Evolutionary conservation across 164 flowering plant genomes (phyloP).

Genomic region (Nymphaea colorata): DNA sequence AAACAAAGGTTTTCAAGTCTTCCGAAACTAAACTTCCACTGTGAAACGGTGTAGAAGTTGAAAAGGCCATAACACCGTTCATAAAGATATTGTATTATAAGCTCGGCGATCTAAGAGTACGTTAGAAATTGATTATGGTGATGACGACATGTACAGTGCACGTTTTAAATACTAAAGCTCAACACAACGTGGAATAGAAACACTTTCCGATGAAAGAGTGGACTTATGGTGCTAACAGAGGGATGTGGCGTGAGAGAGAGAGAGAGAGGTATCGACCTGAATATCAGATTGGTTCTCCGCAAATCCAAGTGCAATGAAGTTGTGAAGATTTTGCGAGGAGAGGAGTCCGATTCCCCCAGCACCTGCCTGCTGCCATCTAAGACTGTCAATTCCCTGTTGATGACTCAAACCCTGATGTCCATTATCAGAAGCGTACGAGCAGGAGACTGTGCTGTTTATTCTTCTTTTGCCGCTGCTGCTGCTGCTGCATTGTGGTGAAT

Average conservation of each 20-base stretch:
- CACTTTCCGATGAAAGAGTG: neutral
- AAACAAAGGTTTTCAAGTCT: neutral
- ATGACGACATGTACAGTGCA: neutral
- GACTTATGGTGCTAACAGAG: neutral
- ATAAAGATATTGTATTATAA: neutral
- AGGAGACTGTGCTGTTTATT: constrained; percentile 27
- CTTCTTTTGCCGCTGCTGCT: constrained; percentile 20
- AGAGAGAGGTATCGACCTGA: constrained; percentile 5
- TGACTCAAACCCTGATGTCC: constrained; percentile 15
- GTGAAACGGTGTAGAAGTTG: neutral
- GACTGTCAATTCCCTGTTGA: constrained; percentile 17
- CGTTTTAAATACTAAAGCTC: neutral
- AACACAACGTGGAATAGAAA: neutral
- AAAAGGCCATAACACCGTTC: neutral
- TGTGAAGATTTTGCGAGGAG: constrained; percentile 19
- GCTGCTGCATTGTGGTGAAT: constrained; percentile 16
- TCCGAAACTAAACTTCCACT: neutral
- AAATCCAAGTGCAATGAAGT: constrained; percentile 19
- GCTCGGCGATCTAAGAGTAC: neutral
- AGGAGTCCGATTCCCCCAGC: neutral
- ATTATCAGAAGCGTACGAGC: constrained; percentile 36
- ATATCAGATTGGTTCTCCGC: constrained; percentile 6
- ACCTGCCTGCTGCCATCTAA: constrained; percentile 15
- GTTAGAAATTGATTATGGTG: neutral
- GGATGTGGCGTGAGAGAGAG: neutral